Evolutionary conservation across 225 moss, liverwort and hornwort species (phyloP), one percentile per base, ranked within the genome.

Genomic region (Ulota crispa): DNA sequence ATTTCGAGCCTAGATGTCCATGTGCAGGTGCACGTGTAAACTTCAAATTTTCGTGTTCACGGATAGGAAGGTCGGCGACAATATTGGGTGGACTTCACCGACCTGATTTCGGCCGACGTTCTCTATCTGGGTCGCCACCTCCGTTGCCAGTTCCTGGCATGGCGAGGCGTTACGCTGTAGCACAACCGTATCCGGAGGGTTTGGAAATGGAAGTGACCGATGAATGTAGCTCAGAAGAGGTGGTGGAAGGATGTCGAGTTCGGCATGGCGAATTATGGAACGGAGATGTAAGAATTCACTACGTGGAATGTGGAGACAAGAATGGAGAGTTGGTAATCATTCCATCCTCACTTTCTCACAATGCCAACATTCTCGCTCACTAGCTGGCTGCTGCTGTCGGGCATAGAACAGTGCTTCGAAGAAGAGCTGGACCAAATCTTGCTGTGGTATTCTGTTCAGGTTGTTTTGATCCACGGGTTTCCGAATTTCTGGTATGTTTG

Each of bases 401-500:
- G 11, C 31, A 45, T 57, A 0, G 32, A 57, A 12, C 24, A 43
- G 32, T 15, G 75, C 75, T 32, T 64, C 14, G 30, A 10, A 43
- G 26, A 59, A 26, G 75, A 78, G 37, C 16, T 64, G 74, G 50
- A 78, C 43, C 18, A 8, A 8, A 75, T 75, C 59, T 39, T 74
- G 20, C 52, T 39, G 43, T 36, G 68, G 67, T 24, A 28, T 23
- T 69, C 59, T 80, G 11, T 86, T 53, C 87, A 94, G 94, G 85
- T 96, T 15, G 64, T 96, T 64, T 82, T 96, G 79, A 50, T 96
- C 43, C 94, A 94, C 67, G 96, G 96, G 34, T 93, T 90, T 76
- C 94, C 96, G 32, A 96, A 96, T 67, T 90, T 92, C 63, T 96
- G 96, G 93, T 96, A 91, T 70, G 89, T 91, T 4, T 94, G 96